phyloP scores from a whole-genome alignment of 192 early-diverging fungal genomes.

The Chytriomyces sp. region DNA sequence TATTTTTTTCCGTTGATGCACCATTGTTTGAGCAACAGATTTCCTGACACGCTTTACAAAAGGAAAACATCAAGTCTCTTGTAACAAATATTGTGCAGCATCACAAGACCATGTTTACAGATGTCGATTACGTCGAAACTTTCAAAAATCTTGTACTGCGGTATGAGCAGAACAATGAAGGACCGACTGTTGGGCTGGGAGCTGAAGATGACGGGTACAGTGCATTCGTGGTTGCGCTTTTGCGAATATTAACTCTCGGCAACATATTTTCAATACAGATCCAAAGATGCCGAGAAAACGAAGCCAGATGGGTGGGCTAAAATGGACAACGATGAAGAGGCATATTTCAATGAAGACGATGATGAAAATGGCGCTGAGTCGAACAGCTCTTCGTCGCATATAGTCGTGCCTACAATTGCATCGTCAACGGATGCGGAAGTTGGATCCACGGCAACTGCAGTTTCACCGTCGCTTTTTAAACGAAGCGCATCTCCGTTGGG shows the following conservation, averaged over 20 bases:
- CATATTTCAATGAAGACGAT: slow-evolving; percentile 73
- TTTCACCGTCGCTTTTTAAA: slow-evolving; percentile 14
- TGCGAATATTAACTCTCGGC: background rate
- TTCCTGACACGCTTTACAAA: background rate
- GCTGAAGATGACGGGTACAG: slow-evolving; percentile 31
- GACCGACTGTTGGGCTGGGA: slow-evolving; percentile 40
- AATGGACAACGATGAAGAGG: slow-evolving; percentile 79
- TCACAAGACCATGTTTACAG: slow-evolving; percentile 63
- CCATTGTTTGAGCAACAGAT: slow-evolving; percentile 69
- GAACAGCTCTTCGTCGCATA: background rate
- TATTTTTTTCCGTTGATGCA: slow-evolving; percentile 83
- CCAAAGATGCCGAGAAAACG: slow-evolving; percentile 18
- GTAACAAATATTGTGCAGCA: slow-evolving; percentile 72
- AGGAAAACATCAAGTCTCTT: slow-evolving; percentile 68
- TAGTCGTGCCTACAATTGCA: background rate
- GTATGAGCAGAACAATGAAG: slow-evolving; percentile 72
- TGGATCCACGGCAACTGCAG: background rate
- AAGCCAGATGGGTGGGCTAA: slow-evolving; percentile 49
- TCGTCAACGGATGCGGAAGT: background rate
- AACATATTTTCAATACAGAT: background rate
- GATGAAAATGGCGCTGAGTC: slow-evolving; percentile 34
- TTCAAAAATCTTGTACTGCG: slow-evolving; percentile 60
- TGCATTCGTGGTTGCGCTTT: slow-evolving; percentile 9
- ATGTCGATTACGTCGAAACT: slow-evolving; percentile 67
- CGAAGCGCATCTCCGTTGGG: slow-evolving; percentile 34